Evolutionary conservation across 495 filamentous ascomycete species (phyloP), one percentile per base, ranked within the genome.

Genomic region (Evansstolkia leycettana): DNA sequence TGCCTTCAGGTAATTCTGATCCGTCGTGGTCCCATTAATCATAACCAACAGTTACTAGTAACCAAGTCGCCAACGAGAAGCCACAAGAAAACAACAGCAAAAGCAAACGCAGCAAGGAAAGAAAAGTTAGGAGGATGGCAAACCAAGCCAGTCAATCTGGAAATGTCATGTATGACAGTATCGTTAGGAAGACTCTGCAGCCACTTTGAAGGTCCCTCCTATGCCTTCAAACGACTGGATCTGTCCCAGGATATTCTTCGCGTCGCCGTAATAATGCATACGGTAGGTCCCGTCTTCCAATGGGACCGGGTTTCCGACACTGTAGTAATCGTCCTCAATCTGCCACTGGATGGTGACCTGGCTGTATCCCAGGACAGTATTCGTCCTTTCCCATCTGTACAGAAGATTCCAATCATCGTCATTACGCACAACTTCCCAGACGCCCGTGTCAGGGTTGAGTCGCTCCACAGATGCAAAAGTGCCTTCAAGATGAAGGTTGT

Each of bases 201-300:
- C 20, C 5, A 23, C 20, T 10, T 42, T 70, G 60, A 95, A 92
- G 39, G 51, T 55, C 20, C 68, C 62, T 51, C 82, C 84, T 10
- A 70, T 64, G 0, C 88, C 87, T 51, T 88, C 78, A 65, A 96
- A 94, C 32, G 67, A 47, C 27, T 64, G 70, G 30, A 94, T 73
- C 13, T 47, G 56, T n/a, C 87, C 88, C 7, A 60, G 52, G 16
- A 78, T 43, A 37, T 64, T 61, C 68, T 87, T 95, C 16, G 75
- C 69, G 57, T 93, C 84, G 0, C 89, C 89, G 61, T 75, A 90
- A 48, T 96, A 96, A 59, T 70, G 70, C 36, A 96, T 58, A 17
- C 88, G 67, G 63, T 93, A 95, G 45, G 65, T 65, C 11, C 86
- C 89, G 28, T 58, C 54, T 43, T 60, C 52, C 13, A 72, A 52